A percentile compares a stretch with the other conserved stretches of the same genome.
phyloP scores from a whole-genome alignment of 345 rosid genomes.

The Salix viminalis region DNA sequence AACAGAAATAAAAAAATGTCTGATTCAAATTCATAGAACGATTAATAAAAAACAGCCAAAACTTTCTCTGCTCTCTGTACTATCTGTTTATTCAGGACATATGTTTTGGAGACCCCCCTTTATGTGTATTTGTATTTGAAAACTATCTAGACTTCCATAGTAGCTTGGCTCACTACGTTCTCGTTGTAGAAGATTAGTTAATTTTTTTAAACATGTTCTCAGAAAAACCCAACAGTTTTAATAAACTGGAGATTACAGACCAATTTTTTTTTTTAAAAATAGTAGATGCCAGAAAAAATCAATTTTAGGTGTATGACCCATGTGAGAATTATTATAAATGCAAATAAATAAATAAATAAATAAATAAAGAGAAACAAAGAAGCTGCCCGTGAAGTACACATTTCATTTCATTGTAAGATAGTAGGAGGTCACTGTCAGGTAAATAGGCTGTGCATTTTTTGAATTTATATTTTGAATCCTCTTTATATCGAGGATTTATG shows the following conservation, averaged over 20 bases:
- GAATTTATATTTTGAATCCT: neutral
- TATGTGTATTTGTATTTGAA: neutral
- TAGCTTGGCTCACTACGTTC: neutral
- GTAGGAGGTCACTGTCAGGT: neutral
- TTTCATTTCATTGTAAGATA: neutral
- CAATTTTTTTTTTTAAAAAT: neutral
- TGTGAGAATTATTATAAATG: neutral
- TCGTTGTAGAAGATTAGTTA: neutral
- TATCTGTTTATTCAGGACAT: neutral
- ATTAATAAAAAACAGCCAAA: neutral
- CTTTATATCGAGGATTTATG: neutral
- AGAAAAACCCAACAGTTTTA: no score
- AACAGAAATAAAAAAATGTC: neutral
- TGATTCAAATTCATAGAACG: neutral
- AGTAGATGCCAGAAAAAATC: neutral
- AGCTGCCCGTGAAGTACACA: neutral
- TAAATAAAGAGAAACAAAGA: neutral
- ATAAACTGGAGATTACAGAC: neutral
- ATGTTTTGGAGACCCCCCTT: neutral
- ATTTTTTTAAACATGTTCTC: no score
- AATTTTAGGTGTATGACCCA: neutral
- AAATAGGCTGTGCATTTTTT: neutral
- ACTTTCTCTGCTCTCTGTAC: neutral
- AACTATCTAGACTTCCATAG: neutral
- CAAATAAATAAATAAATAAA: neutral